Evolutionary conservation across 306 rosid species (phyloP).

Genomic region (Rosa persica): DNA sequence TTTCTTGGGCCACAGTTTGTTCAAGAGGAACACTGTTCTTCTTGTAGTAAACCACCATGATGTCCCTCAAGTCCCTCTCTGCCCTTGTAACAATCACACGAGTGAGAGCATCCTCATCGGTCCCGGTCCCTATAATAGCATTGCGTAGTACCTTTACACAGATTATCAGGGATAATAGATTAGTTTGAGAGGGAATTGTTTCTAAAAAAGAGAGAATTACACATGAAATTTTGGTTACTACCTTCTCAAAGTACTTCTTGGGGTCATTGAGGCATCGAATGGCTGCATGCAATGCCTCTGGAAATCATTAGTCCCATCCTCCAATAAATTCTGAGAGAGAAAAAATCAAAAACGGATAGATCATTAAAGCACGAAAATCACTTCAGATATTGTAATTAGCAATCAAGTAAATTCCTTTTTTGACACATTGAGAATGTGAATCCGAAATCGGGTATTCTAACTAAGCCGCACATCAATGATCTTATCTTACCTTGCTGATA

Average conservation of each 20-base stretch:
- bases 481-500: constrained; percentile 50
- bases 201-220: background rate
- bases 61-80: constrained; percentile 64
- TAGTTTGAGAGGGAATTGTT: background rate
- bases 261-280: constrained; percentile 61
- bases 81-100: constrained; percentile 80
- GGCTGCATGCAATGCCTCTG: constrained; percentile 51
- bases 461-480: background rate
- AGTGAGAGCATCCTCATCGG: constrained; percentile 71
- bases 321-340: constrained; percentile 48
- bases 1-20: constrained; percentile 62
- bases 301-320: constrained; percentile 41
- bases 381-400: background rate
- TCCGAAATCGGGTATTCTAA: no score
- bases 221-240: background rate
- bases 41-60: constrained; percentile 71
- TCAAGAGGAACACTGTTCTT: constrained; percentile 73
- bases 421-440: background rate
- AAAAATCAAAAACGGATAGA: background rate
- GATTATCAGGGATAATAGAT: background rate
- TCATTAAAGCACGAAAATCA: no score
- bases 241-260: constrained; percentile 76
- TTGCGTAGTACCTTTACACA: constrained; percentile 50
- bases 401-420: background rate
- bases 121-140: constrained; percentile 52